Evolutionary conservation across 331 rosid species (phyloP).

Genomic region (Ulmus americana): DNA sequence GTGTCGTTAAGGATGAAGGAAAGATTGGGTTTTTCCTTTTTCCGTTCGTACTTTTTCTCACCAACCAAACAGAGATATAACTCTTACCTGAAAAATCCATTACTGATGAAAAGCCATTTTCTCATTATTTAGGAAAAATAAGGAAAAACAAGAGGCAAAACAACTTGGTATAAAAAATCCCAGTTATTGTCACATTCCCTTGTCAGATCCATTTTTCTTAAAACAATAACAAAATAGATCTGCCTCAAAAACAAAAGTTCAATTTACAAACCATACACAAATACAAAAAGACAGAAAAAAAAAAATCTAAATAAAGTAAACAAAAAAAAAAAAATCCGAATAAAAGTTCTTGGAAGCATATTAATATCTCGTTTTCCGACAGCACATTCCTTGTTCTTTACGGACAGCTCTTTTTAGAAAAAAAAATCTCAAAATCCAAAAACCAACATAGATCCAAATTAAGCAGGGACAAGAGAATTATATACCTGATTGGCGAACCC

Average conservation of each 20-base stretch:
- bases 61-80: constrained; percentile 19
- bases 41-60: constrained; percentile 22
- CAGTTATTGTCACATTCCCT: constrained; percentile 10
- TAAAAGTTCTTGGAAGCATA: too few species aligned
- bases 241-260: background rate
- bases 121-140: background rate
- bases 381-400: constrained; percentile 4
- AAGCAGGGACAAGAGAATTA: background rate
- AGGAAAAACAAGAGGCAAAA: background rate
- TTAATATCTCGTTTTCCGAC: constrained; percentile 8
- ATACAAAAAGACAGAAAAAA: constrained; percentile 11
- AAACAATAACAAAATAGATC: constrained; percentile 6
- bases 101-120: background rate
- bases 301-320: background rate
- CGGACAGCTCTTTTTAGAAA: constrained; percentile 3
- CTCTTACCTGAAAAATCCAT: background rate
- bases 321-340: background rate
- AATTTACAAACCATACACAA: background rate
- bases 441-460: background rate
- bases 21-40: background rate
- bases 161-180: constrained; percentile 1
- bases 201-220: constrained; percentile 2
- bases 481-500: constrained; percentile 91
- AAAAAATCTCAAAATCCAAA: background rate
- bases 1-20: background rate